Base-by-base conservation (phyloP, 1,284 basidiomycete species). In the Ceratobasidium sp. region DNA sequence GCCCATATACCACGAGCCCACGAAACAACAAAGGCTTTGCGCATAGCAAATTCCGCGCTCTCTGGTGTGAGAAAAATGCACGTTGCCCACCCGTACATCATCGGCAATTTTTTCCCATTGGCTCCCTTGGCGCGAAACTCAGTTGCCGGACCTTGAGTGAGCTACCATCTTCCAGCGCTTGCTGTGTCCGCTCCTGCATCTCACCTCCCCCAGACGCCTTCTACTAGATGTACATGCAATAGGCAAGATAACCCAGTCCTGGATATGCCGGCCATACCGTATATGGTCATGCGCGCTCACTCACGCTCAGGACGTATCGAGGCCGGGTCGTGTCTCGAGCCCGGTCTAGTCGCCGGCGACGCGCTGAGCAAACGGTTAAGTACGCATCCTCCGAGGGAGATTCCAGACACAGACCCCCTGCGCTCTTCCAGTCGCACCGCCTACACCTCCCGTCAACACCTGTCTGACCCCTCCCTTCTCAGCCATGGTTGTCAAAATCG, bases 401-500 rank as follows among this genome's bases (percentile, higher is more conserved):
- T 50, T 38, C 41, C 23, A 50, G 46, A 62, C 38, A 55, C 70
- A 73, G 35, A 59, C 44, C 57, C 70, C 4, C 57, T 44, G 30
- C 57, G 30, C n/a, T 62, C 70, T 55, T 30, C 33, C 41, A 44
- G 59, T 4, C 59, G 59, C 59, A 62, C 33, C n/a, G 41, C 65
- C 50, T 52, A 27, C 65, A 33, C 27, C 48, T 38, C 70, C 55
- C 14, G 46, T 35, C 52, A 30, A 30, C 38, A 48, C 55, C 70
- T 59, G 55, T 73, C 54, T 35, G 64, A 16, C 38, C 30, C 12
- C 35, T 27, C 30, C 52, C 23, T 54, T 54, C 66, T 52, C 50
- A 44, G 59, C 46, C 60, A 78, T 78, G 78, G 64, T 66, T n/a
- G 74, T 67, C 52, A 76, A 76, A 52, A 76, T 76, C 38, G 74